Conservation (phyloP, 257 asterid species). For the Paraleonurus japonicus region DNA sequence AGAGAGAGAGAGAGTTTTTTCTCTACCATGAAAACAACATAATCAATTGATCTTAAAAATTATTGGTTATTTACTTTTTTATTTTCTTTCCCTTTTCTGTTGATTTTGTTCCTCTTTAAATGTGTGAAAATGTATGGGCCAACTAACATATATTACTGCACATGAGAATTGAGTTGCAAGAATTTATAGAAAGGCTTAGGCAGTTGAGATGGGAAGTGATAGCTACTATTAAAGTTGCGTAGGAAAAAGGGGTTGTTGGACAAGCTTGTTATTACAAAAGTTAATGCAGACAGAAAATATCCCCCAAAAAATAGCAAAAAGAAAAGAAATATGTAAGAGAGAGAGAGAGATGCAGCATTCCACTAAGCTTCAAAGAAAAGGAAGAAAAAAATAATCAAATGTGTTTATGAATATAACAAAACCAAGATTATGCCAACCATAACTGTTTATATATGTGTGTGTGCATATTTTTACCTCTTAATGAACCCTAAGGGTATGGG, state of each 20-base stretch:
- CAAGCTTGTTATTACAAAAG: background rate
- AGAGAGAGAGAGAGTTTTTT: too few species aligned
- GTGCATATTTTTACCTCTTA: background rate
- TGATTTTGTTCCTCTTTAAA: background rate
- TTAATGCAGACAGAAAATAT: background rate
- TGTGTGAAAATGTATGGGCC: slow-evolving; percentile 23
- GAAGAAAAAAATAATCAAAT: too few species aligned
- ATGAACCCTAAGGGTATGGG: background rate
- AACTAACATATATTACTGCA: slow-evolving; percentile 27
- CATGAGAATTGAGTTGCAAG: slow-evolving; percentile 14
- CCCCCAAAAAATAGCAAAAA: background rate
- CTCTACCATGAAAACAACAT: slow-evolving; percentile 60
- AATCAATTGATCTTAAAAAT: background rate
- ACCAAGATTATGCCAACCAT: background rate
- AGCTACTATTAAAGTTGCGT: background rate
- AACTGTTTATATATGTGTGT: too few species aligned
- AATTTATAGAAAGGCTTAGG: slow-evolving; percentile 21
- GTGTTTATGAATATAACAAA: background rate
- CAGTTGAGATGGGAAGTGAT: slow-evolving; percentile 28
- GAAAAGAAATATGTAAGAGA: background rate
- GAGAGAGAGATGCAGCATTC: background rate
- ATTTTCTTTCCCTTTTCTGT: background rate
- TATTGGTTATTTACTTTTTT: background rate
- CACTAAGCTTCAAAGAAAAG: background rate
- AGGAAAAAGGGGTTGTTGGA: background rate